Base-by-base conservation (phyloP, 371 early-diverging fungal species). In the Mucor plumbeus region DNA sequence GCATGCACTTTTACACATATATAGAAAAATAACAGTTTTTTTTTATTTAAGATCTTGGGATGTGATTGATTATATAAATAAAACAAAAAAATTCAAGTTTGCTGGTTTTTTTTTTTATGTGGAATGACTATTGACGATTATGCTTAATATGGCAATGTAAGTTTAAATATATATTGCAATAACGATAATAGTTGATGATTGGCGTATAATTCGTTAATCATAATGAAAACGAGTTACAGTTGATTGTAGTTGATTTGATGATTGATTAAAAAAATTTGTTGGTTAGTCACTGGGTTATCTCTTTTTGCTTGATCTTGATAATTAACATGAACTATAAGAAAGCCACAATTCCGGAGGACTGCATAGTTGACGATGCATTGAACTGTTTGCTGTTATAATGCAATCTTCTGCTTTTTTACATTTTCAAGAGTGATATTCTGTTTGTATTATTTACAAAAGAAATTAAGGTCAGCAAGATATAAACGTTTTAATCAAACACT, bases 381-480 rank as follows among this genome's bases (percentile, higher is more conserved):
- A 57, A 56, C 48, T 64, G 64, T 60, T 69, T 63, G 64, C 64
- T 63, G 60, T 34, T 59, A 63, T 7, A 55, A 59, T 63, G 38
- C 7, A 61, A 34, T 64, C 61, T 64, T 69, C 65, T 47, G 61
- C 61, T 39, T 69, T 69, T 61, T 69, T 61, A 64, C 44, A 47
- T 59, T 69, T 64, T 64, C 69, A 54, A 69, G 55, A 26, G 64
- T 47, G 60, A 64, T 64, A 31, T 63, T 68, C 69, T 69, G 54
- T 69, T 63, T 63, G 33, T 62, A 57, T 62, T 57, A 38, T 61
- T 56, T 55, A 67, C 40, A 68, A 59, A 63, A 59, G 53, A 68
- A 68, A 63, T 63, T 50, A 68, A 58, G 58, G 48, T 68, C 58
- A 48, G 54, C 53, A 68, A 68, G 43, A 59, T 63, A 59, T 68